Percentiles rank a stretch among this genome's conserved stretches.
Evolutionary conservation across 805 yeast species (phyloP).

Genomic region (Lipomyces spencermartinsiae): DNA sequence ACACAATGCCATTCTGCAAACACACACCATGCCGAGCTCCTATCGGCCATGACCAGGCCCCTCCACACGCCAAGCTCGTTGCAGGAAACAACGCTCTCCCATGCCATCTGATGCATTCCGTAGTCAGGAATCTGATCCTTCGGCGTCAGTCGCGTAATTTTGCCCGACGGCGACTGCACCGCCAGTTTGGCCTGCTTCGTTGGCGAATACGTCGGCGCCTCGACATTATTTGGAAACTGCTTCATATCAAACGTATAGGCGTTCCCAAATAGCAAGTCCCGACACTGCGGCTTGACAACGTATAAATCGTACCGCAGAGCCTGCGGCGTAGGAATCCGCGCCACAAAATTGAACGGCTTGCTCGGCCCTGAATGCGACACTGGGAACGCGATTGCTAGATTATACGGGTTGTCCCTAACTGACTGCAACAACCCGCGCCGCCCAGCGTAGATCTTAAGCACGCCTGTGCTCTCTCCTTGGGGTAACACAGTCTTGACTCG

Average conservation of each 20-base stretch:
- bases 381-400: conserved; percentile 49
- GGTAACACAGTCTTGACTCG: conserved; percentile 85
- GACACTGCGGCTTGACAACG: conserved; percentile 82
- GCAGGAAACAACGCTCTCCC: conserved; percentile 65
- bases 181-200: conserved; percentile 57
- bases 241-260: conserved; percentile 68
- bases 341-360: conserved; percentile 69
- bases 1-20: conserved; percentile 85
- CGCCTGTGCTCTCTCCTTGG: conserved; percentile 68
- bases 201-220: conserved; percentile 25
- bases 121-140: conserved; percentile 53
- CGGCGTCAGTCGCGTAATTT: conserved; percentile 59
- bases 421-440: conserved; percentile 53
- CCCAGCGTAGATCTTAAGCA: conserved; percentile 76
- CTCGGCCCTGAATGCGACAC: conserved; percentile 38
- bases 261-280: conserved; percentile 60
- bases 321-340: conserved; percentile 72
- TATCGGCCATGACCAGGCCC: conserved; percentile 76
- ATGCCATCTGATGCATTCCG: conserved; percentile 45
- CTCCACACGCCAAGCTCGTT: conserved; percentile 83
- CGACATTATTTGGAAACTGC: conserved; percentile 57
- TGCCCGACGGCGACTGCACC: conserved; percentile 85
- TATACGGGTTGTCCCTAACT: conserved; percentile 30
- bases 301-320: conserved; percentile 77
- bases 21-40: conserved; percentile 35